Conservation (phyloP, 2,329 filamentous ascomycete genomes). For the Colletotrichum orchidophilum region DNA sequence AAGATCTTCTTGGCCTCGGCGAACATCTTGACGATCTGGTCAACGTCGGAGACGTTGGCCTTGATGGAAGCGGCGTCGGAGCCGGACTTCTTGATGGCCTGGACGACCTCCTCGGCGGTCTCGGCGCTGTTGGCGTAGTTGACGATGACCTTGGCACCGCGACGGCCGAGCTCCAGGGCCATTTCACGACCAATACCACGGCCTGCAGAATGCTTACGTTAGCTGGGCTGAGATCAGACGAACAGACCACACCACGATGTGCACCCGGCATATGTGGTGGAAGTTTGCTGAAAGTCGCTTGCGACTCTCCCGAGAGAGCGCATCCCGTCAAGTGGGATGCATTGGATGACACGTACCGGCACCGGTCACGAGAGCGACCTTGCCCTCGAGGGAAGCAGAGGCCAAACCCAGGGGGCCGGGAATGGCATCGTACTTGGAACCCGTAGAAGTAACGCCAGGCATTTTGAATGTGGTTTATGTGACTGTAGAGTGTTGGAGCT, state of each 20-base stretch:
- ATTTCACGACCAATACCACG: conserved; percentile 69
- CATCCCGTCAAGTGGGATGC: not conserved
- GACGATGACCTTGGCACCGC: conserved; percentile 66
- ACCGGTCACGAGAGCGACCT: conserved; percentile 86
- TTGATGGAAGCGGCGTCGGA: conserved; percentile 71
- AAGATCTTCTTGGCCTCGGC: conserved; percentile 69
- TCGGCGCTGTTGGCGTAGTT: conserved; percentile 68
- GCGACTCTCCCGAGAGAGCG: not conserved
- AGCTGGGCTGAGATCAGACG: conserved; percentile 1
- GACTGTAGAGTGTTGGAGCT: not conserved
- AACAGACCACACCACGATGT: conserved; percentile 2
- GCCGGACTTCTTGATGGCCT: conserved; percentile 64
- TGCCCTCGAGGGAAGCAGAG: conserved; percentile 77
- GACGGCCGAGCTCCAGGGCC: conserved; percentile 64
- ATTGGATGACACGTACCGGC: conserved; percentile 44
- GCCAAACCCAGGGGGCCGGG: conserved; percentile 50
- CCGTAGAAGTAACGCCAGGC: conserved; percentile 41
- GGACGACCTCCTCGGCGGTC: conserved; percentile 62
- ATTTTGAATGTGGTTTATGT: conserved; percentile 38
- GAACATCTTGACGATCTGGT: conserved; percentile 71
- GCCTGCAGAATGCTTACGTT: conserved; percentile 42
- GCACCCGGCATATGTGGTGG: not conserved
- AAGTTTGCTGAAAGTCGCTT: not conserved
- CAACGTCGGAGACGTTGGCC: conserved; percentile 73
- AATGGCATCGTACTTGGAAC: conserved; percentile 47